Evolutionary conservation across 306 rosid genomes (phyloP), one percentile per base, ranked within the genome.

Genomic region (Spatholobus suberectus): DNA sequence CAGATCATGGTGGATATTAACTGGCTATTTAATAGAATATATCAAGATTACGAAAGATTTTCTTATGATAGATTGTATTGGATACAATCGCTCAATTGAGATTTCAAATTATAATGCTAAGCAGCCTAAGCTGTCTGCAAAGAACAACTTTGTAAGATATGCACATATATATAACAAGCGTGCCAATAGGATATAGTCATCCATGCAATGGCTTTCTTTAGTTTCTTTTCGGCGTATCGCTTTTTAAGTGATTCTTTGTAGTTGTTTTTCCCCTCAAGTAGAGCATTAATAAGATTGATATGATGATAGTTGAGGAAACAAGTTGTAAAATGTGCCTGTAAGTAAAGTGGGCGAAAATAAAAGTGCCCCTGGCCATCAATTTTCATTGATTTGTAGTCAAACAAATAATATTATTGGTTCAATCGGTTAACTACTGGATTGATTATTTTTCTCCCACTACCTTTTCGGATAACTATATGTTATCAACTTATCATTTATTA

Each of bases 81-180:
- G 70, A 38, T 54, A 40, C 55, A 75, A 23, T 27, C 23, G 40
- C 3, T 7, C 20, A 40, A 9, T 55, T 27, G 73, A 46, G 26
- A 41, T 70, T 49, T 70, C 43, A 37, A 62, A 66, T 83, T 47
- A 63, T 70, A 63, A 62, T 52, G 57, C 57, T 49, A 49, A 51
- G 58, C 61, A 54, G 13, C 61, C 13, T 17, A 20, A 27, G 46
- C 24, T 78, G 27, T 37, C 13, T 13, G 18, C 37, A 26, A 26
- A 59, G 37, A 59, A 59, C 38, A 59, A 55, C 29, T 55, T 55
- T 20, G 13, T 21, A 2, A 55, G 5, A 59, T 26, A 59, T 59
- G 66, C 35, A 58, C 35, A 38, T 55, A 14, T 17, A 54, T 21
- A 57, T 32, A 62, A 24, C 20, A 24, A 79, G 70, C 34, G 32